phyloP scores from a whole-genome alignment of 495 filamentous ascomycete species.

The Aspergillus sclerotiicarbonarius region DNA sequence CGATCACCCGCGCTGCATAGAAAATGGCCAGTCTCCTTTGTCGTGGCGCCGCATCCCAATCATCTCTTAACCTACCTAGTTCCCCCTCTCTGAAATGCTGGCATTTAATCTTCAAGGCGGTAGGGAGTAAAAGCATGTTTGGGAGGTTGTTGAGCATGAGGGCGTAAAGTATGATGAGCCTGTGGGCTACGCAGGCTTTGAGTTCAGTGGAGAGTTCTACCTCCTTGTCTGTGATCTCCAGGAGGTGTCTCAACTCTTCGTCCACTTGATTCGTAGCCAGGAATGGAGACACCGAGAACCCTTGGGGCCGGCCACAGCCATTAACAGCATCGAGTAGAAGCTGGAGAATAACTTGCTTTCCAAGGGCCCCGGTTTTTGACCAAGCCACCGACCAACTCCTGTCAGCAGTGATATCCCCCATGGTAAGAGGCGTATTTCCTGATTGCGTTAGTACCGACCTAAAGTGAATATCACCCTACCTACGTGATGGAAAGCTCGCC shows the following conservation, averaged over 20 bases:
- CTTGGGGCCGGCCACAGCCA: not conserved
- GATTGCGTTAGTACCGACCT: too few species aligned
- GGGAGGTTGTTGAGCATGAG: not conserved
- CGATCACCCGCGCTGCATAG: not conserved
- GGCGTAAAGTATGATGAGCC: not conserved
- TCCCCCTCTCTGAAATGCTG: not conserved
- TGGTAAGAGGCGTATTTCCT: not conserved
- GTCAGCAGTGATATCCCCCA: not conserved
- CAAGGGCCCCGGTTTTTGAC: not conserved
- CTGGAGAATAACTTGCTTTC: not conserved
- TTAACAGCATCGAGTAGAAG: not conserved
- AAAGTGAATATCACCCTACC: too few species aligned
- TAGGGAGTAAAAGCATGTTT: not conserved
- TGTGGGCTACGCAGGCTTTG: not conserved
- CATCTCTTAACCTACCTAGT: not conserved
- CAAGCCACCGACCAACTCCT: not conserved
- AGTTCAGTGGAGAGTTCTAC: not conserved
- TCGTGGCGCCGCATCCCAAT: not conserved
- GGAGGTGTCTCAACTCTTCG: not conserved
- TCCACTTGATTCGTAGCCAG: not conserved
- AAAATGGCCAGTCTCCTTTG: not conserved
- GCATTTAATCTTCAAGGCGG: not conserved
- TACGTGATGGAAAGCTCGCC: not conserved
- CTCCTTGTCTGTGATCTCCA: not conserved
- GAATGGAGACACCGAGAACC: not conserved